Percentiles rank a stretch among this genome's conserved stretches.
These are phyloP conservation scores for Phlyctochytrium arcticum DNA, from an alignment of 192 early-diverging fungal species.

Conservation along the genomic window DNA sequence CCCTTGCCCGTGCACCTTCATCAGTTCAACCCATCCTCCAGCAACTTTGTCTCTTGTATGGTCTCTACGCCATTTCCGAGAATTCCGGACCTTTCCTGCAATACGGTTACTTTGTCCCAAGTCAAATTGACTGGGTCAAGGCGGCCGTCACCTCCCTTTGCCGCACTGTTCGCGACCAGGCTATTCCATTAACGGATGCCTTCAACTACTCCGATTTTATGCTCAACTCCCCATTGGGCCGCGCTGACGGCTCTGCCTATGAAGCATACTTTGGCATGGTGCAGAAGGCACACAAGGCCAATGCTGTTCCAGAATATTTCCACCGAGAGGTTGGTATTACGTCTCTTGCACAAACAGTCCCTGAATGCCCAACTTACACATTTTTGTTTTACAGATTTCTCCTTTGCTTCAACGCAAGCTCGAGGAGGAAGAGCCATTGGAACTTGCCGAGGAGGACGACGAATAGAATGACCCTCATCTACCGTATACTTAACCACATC, in stretches of 20 bases:
- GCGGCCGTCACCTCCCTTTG: conserved; percentile 62
- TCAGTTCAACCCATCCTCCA: conserved; percentile 58
- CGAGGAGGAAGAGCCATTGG: conserved; percentile 20
- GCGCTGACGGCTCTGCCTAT: conserved; percentile 76
- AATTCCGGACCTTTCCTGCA: conserved; percentile 84
- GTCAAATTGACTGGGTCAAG: conserved; percentile 64
- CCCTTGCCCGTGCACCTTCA: conserved; percentile 61
- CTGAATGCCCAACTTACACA: no score
- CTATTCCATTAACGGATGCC: conserved; percentile 79
- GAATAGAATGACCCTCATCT: neutral
- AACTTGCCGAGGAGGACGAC: conserved; percentile 24
- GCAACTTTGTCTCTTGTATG: conserved; percentile 76
- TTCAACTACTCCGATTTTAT: conserved; percentile 89
- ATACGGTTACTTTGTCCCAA: conserved; percentile 71
- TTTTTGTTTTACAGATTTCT: conserved; percentile 16
- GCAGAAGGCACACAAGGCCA: conserved; percentile 66
- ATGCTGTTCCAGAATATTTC: conserved; percentile 73
- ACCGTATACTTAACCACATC: neutral
- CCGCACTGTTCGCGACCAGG: conserved; percentile 68
- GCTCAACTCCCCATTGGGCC: conserved; percentile 83
- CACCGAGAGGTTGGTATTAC: conserved; percentile 55
- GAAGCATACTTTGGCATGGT: conserved; percentile 80
- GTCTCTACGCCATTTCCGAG: conserved; percentile 74
- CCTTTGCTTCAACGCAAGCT: conserved; percentile 25
- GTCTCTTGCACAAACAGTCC: neutral